phyloP scores from a whole-genome alignment of 768 basidiomycete species.

The Russula abietina region DNA sequence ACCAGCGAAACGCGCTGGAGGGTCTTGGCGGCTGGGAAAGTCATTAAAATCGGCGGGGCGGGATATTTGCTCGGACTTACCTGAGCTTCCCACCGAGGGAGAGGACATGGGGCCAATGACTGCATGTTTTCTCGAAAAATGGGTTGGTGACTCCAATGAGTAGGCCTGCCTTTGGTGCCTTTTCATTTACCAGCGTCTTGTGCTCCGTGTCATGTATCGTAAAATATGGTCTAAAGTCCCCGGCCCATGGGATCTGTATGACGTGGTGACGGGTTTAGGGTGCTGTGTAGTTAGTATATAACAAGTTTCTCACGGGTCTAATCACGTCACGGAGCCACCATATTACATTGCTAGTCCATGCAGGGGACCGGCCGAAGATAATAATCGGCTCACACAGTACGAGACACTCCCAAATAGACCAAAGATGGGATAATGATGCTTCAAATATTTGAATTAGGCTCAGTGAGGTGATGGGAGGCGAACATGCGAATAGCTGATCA shows the following conservation, averaged over 20 bases:
- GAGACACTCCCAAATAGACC: conserved; percentile 92
- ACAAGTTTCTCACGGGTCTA: conserved; percentile 54
- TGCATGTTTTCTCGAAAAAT: conserved; percentile 70
- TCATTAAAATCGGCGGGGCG: not conserved
- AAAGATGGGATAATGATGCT: conserved; percentile 57
- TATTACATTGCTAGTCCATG: conserved; percentile 77
- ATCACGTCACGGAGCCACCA: conserved; percentile 91
- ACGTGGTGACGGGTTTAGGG: not conserved
- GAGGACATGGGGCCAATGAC: conserved; percentile 81
- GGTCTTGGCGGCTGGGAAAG: not conserved
- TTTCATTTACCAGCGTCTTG: conserved; percentile 65
- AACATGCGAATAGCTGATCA: conserved; percentile 59
- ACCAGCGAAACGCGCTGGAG: conserved; percentile 33
- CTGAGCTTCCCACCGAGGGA: conserved; percentile 51
- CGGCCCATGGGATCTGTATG: conserved; percentile 68
- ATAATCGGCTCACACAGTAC: conserved; percentile 87
- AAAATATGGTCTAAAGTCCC: conserved; percentile 89
- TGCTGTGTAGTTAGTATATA: not conserved
- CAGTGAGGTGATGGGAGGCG: conserved; percentile 46
- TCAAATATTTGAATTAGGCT: conserved; percentile 58
- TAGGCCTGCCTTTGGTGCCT: conserved; percentile 71
- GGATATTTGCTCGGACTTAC: conserved; percentile 34
- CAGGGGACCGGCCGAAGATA: conserved; percentile 72
- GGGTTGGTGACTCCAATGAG: conserved; percentile 87
- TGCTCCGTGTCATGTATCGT: conserved; percentile 95